Conservation (phyloP, 1,284 basidiomycete genomes). For the Leccinum fallax region DNA sequence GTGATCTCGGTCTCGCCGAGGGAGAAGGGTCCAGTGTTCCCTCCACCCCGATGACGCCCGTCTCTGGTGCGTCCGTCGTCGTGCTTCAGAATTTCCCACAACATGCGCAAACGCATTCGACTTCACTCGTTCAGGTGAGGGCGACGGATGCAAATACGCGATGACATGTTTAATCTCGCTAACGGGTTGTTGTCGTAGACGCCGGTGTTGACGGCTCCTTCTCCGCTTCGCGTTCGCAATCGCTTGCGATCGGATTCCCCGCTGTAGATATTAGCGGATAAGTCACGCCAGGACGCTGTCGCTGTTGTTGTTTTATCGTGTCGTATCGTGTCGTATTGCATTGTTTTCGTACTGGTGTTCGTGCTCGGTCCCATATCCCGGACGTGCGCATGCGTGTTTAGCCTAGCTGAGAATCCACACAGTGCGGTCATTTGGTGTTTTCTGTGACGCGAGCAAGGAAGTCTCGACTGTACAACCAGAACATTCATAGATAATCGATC, state of each 20-base stretch:
- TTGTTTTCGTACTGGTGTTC: not conserved
- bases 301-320: not conserved
- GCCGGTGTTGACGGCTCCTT: not conserved
- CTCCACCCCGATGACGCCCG: not conserved
- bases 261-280: not conserved
- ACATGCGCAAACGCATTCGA: not conserved
- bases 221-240: not conserved
- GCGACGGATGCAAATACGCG: not conserved
- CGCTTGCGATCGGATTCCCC: not conserved
- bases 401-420: not conserved
- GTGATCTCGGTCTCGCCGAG: conserved; percentile 1
- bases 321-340: not conserved
- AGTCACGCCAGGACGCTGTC: not conserved
- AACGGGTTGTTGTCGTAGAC: not conserved
- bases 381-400: not conserved
- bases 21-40: not conserved
- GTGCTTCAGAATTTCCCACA: not conserved
- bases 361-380: not conserved
- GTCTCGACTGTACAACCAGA: not conserved
- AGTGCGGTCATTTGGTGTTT: not conserved
- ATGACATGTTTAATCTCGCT: not conserved
- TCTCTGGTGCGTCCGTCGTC: not conserved
- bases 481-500: not conserved
- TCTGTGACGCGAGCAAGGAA: not conserved
- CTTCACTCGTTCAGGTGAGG: not conserved